Evolutionary conservation across 2,329 filamentous ascomycete species (phyloP).

Genomic region (Diplodia sapinea): DNA sequence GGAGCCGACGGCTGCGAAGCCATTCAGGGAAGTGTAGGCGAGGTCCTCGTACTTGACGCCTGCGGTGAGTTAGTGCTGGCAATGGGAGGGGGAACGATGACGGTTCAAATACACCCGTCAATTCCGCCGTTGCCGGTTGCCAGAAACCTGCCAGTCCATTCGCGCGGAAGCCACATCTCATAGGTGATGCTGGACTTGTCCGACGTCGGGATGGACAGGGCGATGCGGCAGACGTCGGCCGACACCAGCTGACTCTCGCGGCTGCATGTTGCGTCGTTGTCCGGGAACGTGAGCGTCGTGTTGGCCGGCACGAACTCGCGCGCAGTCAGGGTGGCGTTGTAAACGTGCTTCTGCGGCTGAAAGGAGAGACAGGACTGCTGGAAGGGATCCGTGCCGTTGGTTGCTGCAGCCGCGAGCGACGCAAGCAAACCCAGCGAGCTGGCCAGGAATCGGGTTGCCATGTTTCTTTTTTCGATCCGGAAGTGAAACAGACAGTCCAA

Average conservation of each 20-base stretch:
- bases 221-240: slow-evolving; percentile 51
- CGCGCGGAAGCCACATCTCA: slow-evolving; percentile 53
- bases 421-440: slow-evolving; percentile 14
- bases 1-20: slow-evolving; percentile 50
- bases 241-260: slow-evolving; percentile 47
- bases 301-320: slow-evolving; percentile 46
- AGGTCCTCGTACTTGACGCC: slow-evolving; percentile 45
- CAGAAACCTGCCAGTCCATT: slow-evolving; percentile 49
- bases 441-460: slow-evolving; percentile 3
- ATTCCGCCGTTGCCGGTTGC: slow-evolving; percentile 51
- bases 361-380: slow-evolving; percentile 19
- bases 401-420: background rate
- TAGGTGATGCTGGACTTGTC: slow-evolving; percentile 48
- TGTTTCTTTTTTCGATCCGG: background rate
- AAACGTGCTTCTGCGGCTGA: slow-evolving; percentile 15
- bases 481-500: background rate
- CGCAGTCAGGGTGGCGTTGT: slow-evolving; percentile 3
- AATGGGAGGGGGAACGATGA: background rate
- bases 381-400: slow-evolving; percentile 21
- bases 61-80: background rate
- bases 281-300: slow-evolving; percentile 39
- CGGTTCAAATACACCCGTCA: slow-evolving; percentile 41
- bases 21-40: slow-evolving; percentile 46
- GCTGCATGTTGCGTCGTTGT: slow-evolving; percentile 26
- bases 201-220: slow-evolving; percentile 52